phyloP scores from a whole-genome alignment of 2,329 filamentous ascomycete genomes.

The Neonectria faginata region DNA sequence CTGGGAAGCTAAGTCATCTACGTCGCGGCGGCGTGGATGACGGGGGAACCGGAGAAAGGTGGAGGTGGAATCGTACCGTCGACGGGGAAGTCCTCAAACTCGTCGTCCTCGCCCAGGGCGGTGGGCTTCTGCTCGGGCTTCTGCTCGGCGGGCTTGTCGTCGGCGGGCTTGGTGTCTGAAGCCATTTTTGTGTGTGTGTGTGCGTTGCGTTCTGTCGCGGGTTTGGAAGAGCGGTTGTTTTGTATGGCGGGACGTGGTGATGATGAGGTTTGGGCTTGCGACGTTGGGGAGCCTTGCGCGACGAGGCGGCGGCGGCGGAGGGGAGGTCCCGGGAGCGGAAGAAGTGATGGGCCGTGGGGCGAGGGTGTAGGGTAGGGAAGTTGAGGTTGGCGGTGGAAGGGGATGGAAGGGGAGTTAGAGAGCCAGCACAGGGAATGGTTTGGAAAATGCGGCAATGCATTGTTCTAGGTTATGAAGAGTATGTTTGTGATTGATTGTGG shows the following conservation, averaged over 20 bases:
- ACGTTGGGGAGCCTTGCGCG: slow-evolving; percentile 33
- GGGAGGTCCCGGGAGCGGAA: slow-evolving; percentile 24
- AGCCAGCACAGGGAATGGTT: neutral
- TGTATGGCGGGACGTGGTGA: neutral
- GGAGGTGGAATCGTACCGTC: slow-evolving; percentile 73
- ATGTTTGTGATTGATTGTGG: neutral
- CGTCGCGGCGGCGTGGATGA: neutral
- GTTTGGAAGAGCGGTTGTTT: neutral
- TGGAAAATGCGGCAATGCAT: neutral
- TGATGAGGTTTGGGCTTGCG: slow-evolving; percentile 4
- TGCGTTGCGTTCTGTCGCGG: neutral
- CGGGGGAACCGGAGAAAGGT: accelerated
- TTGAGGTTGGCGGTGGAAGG: neutral
- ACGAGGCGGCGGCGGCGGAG: slow-evolving; percentile 28
- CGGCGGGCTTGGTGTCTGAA: slow-evolving; percentile 44
- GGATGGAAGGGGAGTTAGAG: neutral
- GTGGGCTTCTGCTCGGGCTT: slow-evolving; percentile 55
- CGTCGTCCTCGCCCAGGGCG: slow-evolving; percentile 94
- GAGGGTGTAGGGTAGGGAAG: slow-evolving; percentile 24
- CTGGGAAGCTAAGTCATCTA: neutral
- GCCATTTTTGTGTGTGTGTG: slow-evolving; percentile 37
- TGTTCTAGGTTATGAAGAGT: neutral
- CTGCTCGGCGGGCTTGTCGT: slow-evolving; percentile 42
- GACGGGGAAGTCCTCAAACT: slow-evolving; percentile 98
- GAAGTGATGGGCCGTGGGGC: slow-evolving; percentile 28